Conservation (phyloP, 441 rosid species). For the Arabidopsis hybrid region DNA sequence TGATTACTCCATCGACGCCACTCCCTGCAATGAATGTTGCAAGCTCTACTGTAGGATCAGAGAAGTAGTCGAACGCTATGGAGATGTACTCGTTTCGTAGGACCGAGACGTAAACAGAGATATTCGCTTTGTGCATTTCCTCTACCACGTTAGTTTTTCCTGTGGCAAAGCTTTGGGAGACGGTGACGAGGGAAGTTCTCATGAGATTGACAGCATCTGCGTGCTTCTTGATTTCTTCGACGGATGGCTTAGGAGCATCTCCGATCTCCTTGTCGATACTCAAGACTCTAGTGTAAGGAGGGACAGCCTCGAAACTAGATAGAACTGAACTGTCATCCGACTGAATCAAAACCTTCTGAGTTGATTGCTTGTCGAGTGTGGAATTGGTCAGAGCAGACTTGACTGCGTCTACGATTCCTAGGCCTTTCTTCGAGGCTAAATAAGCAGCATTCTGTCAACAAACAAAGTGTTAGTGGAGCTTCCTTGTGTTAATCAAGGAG, state of each 20-base stretch:
- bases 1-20: slow-evolving; percentile 68
- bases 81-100: slow-evolving; percentile 68
- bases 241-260: slow-evolving; percentile 57
- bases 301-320: slow-evolving; percentile 54
- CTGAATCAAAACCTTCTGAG: slow-evolving; percentile 68
- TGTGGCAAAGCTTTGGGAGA: slow-evolving; percentile 48
- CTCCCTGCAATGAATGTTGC: slow-evolving; percentile 65
- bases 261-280: slow-evolving; percentile 57
- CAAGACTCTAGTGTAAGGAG: slow-evolving; percentile 65
- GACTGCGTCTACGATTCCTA: slow-evolving; percentile 62
- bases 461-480: slow-evolving; percentile 1
- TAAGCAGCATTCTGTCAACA: slow-evolving; percentile 77
- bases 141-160: slow-evolving; percentile 49
- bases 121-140: slow-evolving; percentile 47
- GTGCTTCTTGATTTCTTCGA: slow-evolving; percentile 72
- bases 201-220: slow-evolving; percentile 65
- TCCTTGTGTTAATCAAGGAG: background rate
- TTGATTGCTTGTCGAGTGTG: slow-evolving; percentile 70
- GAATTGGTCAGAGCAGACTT: slow-evolving; percentile 64
- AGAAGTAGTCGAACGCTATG: slow-evolving; percentile 68
- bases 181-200: slow-evolving; percentile 53
- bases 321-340: slow-evolving; percentile 86
- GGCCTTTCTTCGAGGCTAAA: slow-evolving; percentile 82
- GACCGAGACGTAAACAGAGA: slow-evolving; percentile 54
- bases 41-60: slow-evolving; percentile 76